Base-by-base conservation (phyloP, 768 basidiomycete species). In the Cystofilobasidium bisporidii region DNA sequence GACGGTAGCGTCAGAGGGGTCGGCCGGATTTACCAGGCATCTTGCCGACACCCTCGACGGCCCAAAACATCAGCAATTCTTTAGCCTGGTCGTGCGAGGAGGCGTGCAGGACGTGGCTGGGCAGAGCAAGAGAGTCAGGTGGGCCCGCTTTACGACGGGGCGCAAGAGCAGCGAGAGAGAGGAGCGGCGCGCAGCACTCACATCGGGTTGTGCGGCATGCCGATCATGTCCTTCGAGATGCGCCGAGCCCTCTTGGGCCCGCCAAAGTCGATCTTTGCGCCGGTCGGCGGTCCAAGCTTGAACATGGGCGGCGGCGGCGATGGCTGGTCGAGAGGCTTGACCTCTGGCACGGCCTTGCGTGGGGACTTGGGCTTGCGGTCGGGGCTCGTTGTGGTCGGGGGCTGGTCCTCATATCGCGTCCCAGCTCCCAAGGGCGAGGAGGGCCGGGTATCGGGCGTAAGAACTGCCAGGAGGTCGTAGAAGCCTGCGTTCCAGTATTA, bases 201-300 rank as follows among this genome's bases (percentile, higher is more conserved):
- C 89, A 88, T 81, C 76, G 91, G 91, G 71, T 84, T 86, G 26
- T 82, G 87, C 8, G 91, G 91, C 65, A 79, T 83, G 20, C 88
- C 89, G 6, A 93, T 86, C 87, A 91, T 91, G 72, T 90, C 88
- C 76, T 91, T 91, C 79, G 83, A 88, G 73, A 91, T 84, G 72
- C 84, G 80, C 71, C 83, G 83, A 47, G 12, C 80, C 53, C 58
- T 70, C 32, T 71, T 71, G 32, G 22, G 36, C 10, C 43, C 45
- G 40, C 65, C 65, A 48, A 50, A 66, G 14, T 60, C 65, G 45
- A 66, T 40, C 32, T 28, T 14, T 8, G 26, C 58, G 3, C 40
- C 56, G 43, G 41, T 32, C 9, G 45, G 24, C 8, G 56, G 36
- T 12, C 40, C 64, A 33, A 36, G 36, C 36, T 36, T 36, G 36